Evolutionary conservation across 495 filamentous ascomycete genomes (phyloP).

Genomic region (Neurospora tetrasperma): DNA sequence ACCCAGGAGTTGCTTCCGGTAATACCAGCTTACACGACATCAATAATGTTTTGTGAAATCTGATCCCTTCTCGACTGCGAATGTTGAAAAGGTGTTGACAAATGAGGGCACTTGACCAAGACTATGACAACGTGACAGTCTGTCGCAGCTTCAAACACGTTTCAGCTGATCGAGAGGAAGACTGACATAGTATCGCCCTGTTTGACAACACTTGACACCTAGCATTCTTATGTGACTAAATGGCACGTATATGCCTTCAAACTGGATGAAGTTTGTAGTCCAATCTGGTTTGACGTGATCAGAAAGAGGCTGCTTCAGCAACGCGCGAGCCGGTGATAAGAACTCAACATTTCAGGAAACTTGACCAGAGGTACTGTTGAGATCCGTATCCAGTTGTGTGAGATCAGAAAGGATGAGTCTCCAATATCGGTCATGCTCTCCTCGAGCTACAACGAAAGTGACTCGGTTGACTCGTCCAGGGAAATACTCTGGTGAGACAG

Average conservation of each 20-base stretch:
- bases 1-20: background rate
- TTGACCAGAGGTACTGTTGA: background rate
- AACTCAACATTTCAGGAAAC: background rate
- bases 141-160: background rate
- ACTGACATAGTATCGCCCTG: background rate
- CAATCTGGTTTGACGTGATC: background rate
- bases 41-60: background rate
- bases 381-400: background rate
- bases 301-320: background rate
- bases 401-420: background rate
- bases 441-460: background rate
- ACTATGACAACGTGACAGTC: too few relatives aligned
- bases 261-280: background rate
- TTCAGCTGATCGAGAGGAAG: too few relatives aligned
- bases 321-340: background rate
- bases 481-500: background rate
- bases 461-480: background rate
- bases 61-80: background rate
- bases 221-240: background rate
- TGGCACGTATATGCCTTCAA: background rate
- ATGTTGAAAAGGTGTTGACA: background rate
- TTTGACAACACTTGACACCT: background rate
- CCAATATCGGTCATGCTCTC: background rate
- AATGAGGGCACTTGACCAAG: background rate
- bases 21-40: background rate